Conservation (phyloP, 345 rosid species). For the Salix dunnii region DNA sequence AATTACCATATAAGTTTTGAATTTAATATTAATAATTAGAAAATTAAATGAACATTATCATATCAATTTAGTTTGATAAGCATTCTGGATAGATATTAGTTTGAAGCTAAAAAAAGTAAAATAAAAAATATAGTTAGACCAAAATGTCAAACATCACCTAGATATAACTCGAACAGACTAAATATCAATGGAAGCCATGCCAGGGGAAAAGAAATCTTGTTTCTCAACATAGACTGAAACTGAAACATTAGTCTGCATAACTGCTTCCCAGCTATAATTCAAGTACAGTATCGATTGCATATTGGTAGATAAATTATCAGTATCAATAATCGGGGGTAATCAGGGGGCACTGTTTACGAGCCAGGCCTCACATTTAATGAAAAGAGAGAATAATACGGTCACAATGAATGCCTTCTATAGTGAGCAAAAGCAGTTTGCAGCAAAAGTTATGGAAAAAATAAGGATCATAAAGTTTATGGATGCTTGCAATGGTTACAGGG, state of each 20-base stretch:
- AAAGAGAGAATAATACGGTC: not conserved
- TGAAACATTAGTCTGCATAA: not conserved
- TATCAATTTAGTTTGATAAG: no score
- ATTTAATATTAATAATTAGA: no score
- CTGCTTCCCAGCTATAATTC: not conserved
- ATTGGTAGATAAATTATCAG: not conserved
- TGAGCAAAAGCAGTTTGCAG: not conserved
- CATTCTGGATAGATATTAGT: no score
- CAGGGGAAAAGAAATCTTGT: not conserved
- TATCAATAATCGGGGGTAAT: not conserved
- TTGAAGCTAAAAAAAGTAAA: no score
- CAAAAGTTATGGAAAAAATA: not conserved
- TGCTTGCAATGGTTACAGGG: slow-evolving; percentile 13
- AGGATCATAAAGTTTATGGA: not conserved
- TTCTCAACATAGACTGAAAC: not conserved
- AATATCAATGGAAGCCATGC: not conserved
- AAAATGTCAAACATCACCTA: no score
- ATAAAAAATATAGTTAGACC: no score
- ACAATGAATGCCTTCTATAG: not conserved
- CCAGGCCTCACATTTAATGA: not conserved
- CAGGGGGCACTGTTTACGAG: not conserved
- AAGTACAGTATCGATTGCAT: not conserved
- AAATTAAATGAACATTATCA: no score
- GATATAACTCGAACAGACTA: not conserved
- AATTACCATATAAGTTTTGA: no score